Evolutionary conservation across 352 stramenopile species (phyloP), one percentile per base, ranked within the genome.

Genomic region (Pythium guiyangense): DNA sequence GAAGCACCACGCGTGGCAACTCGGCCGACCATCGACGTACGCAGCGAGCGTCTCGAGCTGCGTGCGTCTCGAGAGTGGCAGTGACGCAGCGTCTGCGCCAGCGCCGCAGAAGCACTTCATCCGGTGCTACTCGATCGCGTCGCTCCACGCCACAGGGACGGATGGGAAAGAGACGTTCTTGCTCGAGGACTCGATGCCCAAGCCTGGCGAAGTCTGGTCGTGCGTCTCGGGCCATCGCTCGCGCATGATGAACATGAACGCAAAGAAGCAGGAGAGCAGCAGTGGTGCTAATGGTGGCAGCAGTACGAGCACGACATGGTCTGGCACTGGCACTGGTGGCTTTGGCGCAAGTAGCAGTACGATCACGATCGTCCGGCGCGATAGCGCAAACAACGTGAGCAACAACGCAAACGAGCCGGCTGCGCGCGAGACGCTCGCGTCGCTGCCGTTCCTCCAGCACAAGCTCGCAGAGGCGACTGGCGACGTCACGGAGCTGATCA

Each of bases 161-260:
- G 65, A 71, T 0, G 50, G 47, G 3, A 60, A 71, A 29, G 78
- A 87, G 46, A 78, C 70, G 46, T 86, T 88, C 52, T 60, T 90
- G 37, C 59, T 89, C 0, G 79, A 92, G 62, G 82, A 92, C 51
- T 77, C 73, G 17, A 88, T 92, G 75, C 82, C 79, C 12, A 92
- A 90, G 53, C 69, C 77, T 5, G 79, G 79, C 0, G 82, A 92
- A 59, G 79, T 92, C 4, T 92, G 82, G 79, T 54, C 86, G n/a
- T 88, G 79, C 35, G 59, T 86, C 6, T 78, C 77, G 0, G 69
- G 71, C 17, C 77, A 92, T 49, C 77, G 79, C 4, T 66, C 71
- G 26, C 63, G 77, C 54, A 52, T 61, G 17, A 58, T 60, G 27
- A 67, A 65, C 34, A 57, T 60, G 42, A 76, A 69, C 27, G 60